phyloP scores from a whole-genome alignment of 2,329 filamentous ascomycete species.

The Calycina herbarum region DNA sequence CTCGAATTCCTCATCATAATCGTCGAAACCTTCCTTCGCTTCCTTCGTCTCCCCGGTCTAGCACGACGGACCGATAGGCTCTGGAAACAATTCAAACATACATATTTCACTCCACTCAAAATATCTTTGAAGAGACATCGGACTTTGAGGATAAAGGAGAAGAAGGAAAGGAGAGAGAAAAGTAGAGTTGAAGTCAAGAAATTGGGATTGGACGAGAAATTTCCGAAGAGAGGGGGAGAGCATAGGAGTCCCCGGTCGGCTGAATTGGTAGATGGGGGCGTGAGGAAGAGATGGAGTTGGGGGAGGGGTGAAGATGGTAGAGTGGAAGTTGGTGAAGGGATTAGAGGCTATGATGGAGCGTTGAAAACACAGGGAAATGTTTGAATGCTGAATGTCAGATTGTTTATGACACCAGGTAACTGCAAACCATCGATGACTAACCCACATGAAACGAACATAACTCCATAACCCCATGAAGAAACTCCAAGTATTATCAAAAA shows the following conservation, averaged over 20 bases:
- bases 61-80: neutral
- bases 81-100: neutral
- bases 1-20: neutral
- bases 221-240: neutral
- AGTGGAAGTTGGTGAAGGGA: neutral
- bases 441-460: too few relatives aligned
- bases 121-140: neutral
- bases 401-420: too few relatives aligned
- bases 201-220: neutral
- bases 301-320: neutral
- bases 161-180: neutral
- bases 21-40: neutral
- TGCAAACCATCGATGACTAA: too few relatives aligned
- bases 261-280: neutral
- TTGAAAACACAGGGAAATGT: too few relatives aligned
- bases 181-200: neutral
- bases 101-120: neutral
- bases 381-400: too few relatives aligned
- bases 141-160: neutral
- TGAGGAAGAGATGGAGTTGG: neutral
- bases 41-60: neutral
- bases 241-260: neutral
- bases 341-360: neutral
- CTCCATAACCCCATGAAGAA: too few relatives aligned
- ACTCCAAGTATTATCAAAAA: too few relatives aligned